These are phyloP conservation scores for Zygoascus sp. DNA, from an alignment of 1,139 yeast species.

Conservation along the genomic window DNA sequence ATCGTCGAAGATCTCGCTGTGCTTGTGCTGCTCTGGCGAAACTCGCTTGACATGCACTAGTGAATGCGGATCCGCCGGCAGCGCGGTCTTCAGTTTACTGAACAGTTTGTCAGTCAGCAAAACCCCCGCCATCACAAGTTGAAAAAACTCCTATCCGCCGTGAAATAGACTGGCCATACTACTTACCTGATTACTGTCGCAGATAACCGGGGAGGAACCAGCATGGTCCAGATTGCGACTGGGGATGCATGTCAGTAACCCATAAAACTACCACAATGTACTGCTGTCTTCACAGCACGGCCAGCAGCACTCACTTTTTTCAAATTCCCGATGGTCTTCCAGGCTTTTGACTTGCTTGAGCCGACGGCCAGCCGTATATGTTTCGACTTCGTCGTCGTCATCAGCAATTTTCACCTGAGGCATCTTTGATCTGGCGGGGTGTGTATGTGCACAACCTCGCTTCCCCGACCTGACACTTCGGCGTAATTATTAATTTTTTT, in stretches of 20 bases:
- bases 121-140: too few species aligned
- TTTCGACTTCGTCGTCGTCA: conserved; percentile 17
- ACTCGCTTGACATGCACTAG: conserved; percentile 37
- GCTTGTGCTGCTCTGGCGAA: conserved; percentile 30
- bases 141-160: conserved; percentile 1
- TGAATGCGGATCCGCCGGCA: conserved; percentile 31
- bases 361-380: conserved; percentile 23
- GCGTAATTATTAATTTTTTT: too few species aligned
- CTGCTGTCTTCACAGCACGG: conserved; percentile 3
- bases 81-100: conserved; percentile 3
- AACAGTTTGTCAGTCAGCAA: too few species aligned
- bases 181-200: conserved; percentile 30
- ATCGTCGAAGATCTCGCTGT: too few species aligned
- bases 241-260: not conserved
- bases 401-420: conserved; percentile 8
- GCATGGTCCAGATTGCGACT: conserved; percentile 54
- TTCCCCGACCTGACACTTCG: too few species aligned
- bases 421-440: conserved; percentile 1
- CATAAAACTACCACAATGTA: not conserved
- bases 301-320: conserved; percentile 32
- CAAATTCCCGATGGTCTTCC: conserved; percentile 33
- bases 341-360: conserved; percentile 27
- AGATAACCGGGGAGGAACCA: conserved; percentile 44
- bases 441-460: too few species aligned
- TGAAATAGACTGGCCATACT: not conserved